Base-by-base conservation (phyloP, 495 filamentous ascomycete genomes). In the Aspergillus bertholletiae region DNA sequence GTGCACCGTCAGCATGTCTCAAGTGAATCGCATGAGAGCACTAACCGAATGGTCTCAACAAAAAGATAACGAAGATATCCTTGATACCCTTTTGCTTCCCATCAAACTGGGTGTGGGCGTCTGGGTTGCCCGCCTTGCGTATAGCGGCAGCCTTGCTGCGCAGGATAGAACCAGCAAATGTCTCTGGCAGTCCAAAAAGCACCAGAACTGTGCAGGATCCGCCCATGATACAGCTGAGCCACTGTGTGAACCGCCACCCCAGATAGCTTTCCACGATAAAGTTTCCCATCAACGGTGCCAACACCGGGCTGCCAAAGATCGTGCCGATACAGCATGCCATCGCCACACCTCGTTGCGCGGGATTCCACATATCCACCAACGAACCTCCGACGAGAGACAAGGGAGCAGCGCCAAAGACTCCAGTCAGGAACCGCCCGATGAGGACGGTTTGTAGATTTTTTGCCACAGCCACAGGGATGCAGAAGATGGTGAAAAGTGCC, bases 81-180 rank as follows among this genome's bases (percentile, higher is more conserved):
- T n/a, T n/a, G n/a, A n/a, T n/a, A n/a, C n/a, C n/a, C n/a, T n/a
- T n/a, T n/a, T n/a, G n/a, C n/a, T n/a, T n/a, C n/a, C n/a, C n/a
- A n/a, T 59, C 56, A 12, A 34, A 50, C 1, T 6, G 1, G 2
- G 51, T 32, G 17, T 49, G 54, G 34, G 51, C 56, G 56, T 74
- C 51, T 21, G 43, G 55, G 53, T 86, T 85, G 20, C 80, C 82
- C 6, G 80, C 85, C 54, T 81, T 67, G 62, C 80, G 79, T 17
- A 62, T 17, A 64, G 67, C 3, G 32, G 49, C 0, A 80, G 75
- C 62, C 80, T 83, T 20, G 68, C 64, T 56, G n/a, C 76, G 71
- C 18, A 88, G 78, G 22, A 88, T 62, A 35, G 76, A 69, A 2
- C 81, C 80, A 5, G 78, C 71, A 60, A 85, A 86, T 2, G 85